Conservation (phyloP, 2,329 filamentous ascomycete genomes). For the Chrysoporthe puriensis region DNA sequence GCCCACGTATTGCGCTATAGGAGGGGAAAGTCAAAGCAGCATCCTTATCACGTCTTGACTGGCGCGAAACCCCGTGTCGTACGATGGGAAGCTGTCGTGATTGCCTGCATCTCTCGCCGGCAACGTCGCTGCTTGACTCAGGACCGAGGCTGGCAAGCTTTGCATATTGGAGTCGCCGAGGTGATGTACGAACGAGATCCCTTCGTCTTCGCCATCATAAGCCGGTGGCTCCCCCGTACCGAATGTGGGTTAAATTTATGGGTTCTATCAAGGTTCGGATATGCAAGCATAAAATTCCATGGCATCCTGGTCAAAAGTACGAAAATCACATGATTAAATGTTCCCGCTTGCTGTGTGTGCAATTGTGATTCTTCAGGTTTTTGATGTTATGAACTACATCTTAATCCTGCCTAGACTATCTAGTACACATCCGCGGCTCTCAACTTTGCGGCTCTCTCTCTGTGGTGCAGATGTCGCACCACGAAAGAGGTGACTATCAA, state of each 20-base stretch:
- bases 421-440: conserved; percentile 3
- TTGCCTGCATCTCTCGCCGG: neutral
- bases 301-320: too few species aligned
- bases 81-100: neutral
- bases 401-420: neutral
- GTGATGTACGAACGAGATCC: neutral
- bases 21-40: conserved; percentile 15
- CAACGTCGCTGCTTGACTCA: neutral
- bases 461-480: conserved; percentile 15
- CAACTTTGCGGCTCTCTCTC: conserved; percentile 5
- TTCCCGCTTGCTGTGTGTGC: too few species aligned
- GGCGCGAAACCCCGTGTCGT: neutral
- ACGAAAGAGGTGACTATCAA: conserved; percentile 9
- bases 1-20: conserved; percentile 25
- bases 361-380: neutral
- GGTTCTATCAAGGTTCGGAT: too few species aligned
- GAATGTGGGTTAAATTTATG: too few species aligned
- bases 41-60: conserved; percentile 5
- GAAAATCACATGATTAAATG: too few species aligned
- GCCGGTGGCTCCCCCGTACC: too few species aligned
- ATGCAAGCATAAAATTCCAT: too few species aligned
- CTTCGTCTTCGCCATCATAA: too few species aligned
- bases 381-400: neutral
- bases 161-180: neutral
- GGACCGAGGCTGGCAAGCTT: too few species aligned